Base-by-base conservation (phyloP, 78 protist genomes). In the slime mould (Dictyostelium discoideum) region DNA sequence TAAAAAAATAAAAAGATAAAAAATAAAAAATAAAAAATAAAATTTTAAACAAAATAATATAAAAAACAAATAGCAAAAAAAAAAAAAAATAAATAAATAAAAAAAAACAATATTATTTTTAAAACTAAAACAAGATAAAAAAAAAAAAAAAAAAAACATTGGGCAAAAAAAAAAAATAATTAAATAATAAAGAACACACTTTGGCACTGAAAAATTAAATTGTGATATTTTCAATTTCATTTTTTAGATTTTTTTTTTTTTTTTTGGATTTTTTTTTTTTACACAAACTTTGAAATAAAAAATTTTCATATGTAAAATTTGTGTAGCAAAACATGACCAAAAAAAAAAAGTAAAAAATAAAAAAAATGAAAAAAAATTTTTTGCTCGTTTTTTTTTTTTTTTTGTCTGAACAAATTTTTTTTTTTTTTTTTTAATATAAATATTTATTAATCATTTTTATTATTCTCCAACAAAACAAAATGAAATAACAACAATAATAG, bases 381-480 rank as follows among this genome's bases (percentile, higher is more conserved):
- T 1, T 32, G 37, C 24, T 84, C 42, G 72, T 85, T 85, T 85
- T 85, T 74, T 42, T 85, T 85, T 85, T 85, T 74, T 42, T 85
- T 85, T 74, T 74, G 74, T 32, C 7, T n/a, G n/a, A n/a, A n/a
- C n/a, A n/a, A n/a, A n/a, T n/a, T n/a, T 85, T 85, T 85, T 85
- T 74, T n/a, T n/a, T n/a, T n/a, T n/a, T n/a, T 42, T 85, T 85
- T 74, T 74, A 54, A 18, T 2, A 44, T 18, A 32, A 32, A 32
- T 32, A 32, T 32, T 32, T 32, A 32, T 32, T 32, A 32, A 32
- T 32, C 37, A 32, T 32, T 32, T 32, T 32, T 32, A 32, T 32
- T 1, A 32, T 32, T 32, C 37, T 32, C 37, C 0, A 32, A 32
- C 37, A 32, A 32, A 32, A 32, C 1, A 1, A 60, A 20, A 60